Conservation (phyloP, 768 basidiomycete genomes). For the Gloeostereum incarnatum region DNA sequence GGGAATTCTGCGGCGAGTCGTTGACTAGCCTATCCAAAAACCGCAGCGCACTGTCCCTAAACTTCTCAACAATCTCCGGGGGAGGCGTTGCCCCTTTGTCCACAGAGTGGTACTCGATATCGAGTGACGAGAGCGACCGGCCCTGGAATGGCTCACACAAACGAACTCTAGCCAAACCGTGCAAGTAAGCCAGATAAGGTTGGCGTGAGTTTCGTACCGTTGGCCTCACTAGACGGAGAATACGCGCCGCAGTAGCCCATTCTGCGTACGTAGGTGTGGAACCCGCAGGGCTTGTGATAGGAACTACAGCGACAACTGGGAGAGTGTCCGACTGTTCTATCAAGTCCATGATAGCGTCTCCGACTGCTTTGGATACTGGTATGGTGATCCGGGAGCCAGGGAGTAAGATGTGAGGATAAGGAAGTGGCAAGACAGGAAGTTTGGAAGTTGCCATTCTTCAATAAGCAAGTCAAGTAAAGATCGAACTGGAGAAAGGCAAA, state of each 20-base stretch:
- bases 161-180: slow-evolving; percentile 60
- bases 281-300: slow-evolving; percentile 26
- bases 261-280: slow-evolving; percentile 26
- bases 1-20: slow-evolving; percentile 35
- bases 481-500: no score
- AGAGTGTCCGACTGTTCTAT: slow-evolving; percentile 63
- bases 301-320: slow-evolving; percentile 62
- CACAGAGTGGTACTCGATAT: slow-evolving; percentile 38
- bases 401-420: slow-evolving; percentile 64
- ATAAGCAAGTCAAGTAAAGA: no score
- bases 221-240: slow-evolving; percentile 62
- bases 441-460: slow-evolving; percentile 18
- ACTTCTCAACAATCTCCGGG: slow-evolving; percentile 48
- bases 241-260: slow-evolving; percentile 64
- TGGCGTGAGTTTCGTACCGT: slow-evolving; percentile 43
- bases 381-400: slow-evolving; percentile 65
- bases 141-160: slow-evolving; percentile 31
- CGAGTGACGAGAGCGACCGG: slow-evolving; percentile 24
- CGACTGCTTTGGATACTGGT: slow-evolving; percentile 51
- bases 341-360: slow-evolving; percentile 56
- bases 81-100: slow-evolving; percentile 31
- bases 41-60: slow-evolving; percentile 58
- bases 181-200: slow-evolving; percentile 61
- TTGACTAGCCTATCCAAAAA: slow-evolving; percentile 58
- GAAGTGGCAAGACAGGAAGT: slow-evolving; percentile 62